Evolutionary conservation across 202 grass and related monocot species (phyloP), one percentile per base, ranked within the genome.

Genomic region (Carex sylvatica): DNA sequence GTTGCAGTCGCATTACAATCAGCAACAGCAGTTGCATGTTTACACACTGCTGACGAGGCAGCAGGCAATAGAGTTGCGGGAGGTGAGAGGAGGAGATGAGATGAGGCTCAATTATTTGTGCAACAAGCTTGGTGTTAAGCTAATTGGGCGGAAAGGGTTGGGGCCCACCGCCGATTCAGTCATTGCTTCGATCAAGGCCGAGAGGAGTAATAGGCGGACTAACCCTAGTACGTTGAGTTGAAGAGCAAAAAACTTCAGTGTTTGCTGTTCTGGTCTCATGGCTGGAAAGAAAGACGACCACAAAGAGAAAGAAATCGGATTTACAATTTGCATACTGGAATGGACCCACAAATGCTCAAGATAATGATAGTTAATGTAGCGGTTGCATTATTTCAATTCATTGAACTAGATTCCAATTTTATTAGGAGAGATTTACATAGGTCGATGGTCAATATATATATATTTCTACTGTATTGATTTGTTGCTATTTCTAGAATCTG

Each of bases 61-160:
- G 77, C 96, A 98, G 79, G 89, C 88, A 71, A 83, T 98, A 86
- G 92, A 98, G 77, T 79, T 98, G 80, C 91, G 91, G 87, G 96
- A 98, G 84, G 91, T 95, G 80, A 98, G 96, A 90, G 96, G 96
- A 89, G 92, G 96, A 8, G 96, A 98, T 90, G 96, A 98, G 35
- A 92, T 95, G 91, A 92, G 92, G 83, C 23, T 98, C 69, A 75
- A 93, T 89, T 88, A 93, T 80, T 87, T 98, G 46, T 92, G 86
- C 83, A 89, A 98, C 72, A 93, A 95, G 67, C 74, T 98, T 40
- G 89, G 92, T 42, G 82, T 93, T 62, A 95, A 98, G 83, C 86
- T 98, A 86, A 63, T 95, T 81, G 92, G 96, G 58, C 88, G 96
- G 83, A 95, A 92, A 93, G 92, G 96, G 55, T 76, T 98, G 85